These are phyloP conservation scores for Guadua angustifolia DNA, from an alignment of 176 grass and related monocot species.

Conservation along the genomic window DNA sequence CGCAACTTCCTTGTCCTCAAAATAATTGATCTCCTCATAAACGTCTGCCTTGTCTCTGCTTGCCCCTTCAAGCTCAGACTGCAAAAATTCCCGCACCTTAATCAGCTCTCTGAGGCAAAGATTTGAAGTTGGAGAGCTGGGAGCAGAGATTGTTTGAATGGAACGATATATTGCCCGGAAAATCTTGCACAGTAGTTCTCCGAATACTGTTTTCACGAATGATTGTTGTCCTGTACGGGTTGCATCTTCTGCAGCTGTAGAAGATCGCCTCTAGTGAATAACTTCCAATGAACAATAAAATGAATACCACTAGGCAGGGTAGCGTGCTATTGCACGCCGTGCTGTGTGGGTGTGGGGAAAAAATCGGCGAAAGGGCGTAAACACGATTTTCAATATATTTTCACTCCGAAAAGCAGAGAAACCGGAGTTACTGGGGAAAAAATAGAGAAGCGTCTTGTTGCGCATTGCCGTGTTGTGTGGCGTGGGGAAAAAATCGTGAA, in stretches of 20 bases:
- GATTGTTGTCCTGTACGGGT: no score
- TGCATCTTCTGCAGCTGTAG: no score
- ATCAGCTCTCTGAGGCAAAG: not conserved
- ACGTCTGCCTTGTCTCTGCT: not conserved
- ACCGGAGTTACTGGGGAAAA: no score
- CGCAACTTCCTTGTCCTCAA: not conserved
- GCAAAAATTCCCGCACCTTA: not conserved
- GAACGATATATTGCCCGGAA: not conserved
- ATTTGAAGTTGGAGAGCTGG: not conserved
- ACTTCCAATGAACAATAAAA: not conserved
- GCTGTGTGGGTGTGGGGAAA: no score
- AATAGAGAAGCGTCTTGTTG: no score
- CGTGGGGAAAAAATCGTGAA: no score
- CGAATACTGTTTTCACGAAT: not conserved
- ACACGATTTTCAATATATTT: no score
- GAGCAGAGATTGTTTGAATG: not conserved
- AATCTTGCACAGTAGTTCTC: not conserved
- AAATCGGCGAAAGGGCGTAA: no score
- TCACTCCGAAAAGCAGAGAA: no score
- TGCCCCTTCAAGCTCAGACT: not conserved
- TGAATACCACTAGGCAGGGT: no score
- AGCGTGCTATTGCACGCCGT: no score
- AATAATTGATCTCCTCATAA: accelerated
- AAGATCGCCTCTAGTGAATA: not conserved
- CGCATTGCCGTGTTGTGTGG: no score